Evolutionary conservation across 345 rosid genomes (phyloP).

Genomic region (Trapa bicornis): DNA sequence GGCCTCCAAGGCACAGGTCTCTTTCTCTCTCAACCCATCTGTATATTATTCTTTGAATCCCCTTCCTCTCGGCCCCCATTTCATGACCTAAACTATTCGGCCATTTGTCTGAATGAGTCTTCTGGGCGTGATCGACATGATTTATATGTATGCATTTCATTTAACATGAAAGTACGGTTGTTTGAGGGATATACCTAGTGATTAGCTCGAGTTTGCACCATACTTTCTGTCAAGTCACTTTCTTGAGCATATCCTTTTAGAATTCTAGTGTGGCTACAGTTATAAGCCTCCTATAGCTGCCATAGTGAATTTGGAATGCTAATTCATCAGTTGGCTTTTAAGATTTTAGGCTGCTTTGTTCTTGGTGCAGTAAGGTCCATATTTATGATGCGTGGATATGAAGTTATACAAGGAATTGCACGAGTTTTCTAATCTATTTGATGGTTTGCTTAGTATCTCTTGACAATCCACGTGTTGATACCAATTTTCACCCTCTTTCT

Average conservation of each 20-base stretch:
- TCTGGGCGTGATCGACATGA: not conserved
- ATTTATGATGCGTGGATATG: not conserved
- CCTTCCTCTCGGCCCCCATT: too few relatives aligned
- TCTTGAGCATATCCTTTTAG: not conserved
- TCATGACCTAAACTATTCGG: not conserved
- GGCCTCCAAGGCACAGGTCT: slow-evolving; percentile 87
- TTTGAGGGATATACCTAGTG: not conserved
- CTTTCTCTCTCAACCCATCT: not conserved
- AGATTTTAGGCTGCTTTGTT: not conserved
- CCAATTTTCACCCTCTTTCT: not conserved
- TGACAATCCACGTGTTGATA: not conserved
- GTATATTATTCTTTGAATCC: not conserved
- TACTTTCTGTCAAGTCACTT: not conserved
- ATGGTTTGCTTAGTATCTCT: not conserved
- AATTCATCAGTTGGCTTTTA: not conserved
- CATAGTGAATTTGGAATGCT: not conserved
- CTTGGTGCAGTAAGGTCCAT: not conserved
- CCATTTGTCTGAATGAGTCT: not conserved
- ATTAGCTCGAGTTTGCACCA: not conserved
- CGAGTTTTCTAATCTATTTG: not conserved
- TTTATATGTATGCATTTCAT: not conserved
- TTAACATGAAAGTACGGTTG: not conserved
- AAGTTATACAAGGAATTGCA: not conserved
- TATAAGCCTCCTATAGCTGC: not conserved
- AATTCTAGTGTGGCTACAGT: not conserved